Percentiles rank a stretch among this genome's conserved stretches.
Evolutionary conservation across 129 eudicot genomes (phyloP).

Genomic region (Flaveria trinervia): DNA sequence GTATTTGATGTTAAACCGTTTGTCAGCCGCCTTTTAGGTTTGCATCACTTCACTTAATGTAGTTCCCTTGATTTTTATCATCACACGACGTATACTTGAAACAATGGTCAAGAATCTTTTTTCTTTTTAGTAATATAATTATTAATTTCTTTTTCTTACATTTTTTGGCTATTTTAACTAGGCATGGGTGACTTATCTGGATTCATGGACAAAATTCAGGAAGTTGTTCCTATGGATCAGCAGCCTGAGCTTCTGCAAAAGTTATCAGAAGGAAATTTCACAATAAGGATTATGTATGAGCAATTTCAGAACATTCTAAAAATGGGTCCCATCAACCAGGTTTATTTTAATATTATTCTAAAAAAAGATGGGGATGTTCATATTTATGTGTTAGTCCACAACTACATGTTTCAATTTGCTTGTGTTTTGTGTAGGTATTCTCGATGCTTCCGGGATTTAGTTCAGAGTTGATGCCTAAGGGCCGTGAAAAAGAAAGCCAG

Average conservation of each 20-base stretch:
- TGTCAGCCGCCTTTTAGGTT: constrained; percentile 93
- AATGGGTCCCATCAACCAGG: constrained; percentile 96
- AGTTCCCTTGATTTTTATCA: background rate
- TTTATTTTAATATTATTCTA: constrained; percentile 23
- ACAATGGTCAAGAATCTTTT: background rate
- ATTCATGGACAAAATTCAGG: constrained; percentile 89
- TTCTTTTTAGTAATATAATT: background rate
- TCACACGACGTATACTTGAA: background rate
- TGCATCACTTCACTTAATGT: constrained; percentile 13
- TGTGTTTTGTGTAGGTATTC: constrained; percentile 57
- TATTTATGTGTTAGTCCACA: background rate
- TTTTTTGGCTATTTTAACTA: constrained; percentile 27
- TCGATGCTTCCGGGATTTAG: constrained; percentile 99
- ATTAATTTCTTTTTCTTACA: background rate
- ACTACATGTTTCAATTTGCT: background rate
- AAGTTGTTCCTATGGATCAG: constrained; percentile 92
- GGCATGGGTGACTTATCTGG: constrained; percentile 97
- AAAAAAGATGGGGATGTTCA: background rate
- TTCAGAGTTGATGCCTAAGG: constrained; percentile 93
- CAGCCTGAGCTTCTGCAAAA: constrained; percentile 93
- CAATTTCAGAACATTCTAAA: constrained; percentile 73
- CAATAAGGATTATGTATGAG: constrained; percentile 82
- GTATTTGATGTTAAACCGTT: constrained; percentile 89
- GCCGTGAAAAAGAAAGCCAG: constrained; percentile 93
- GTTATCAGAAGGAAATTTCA: constrained; percentile 81